Percentiles rank a stretch among this genome's conserved stretches.
Conservation (phyloP, 257 asterid genomes). For the Capsicum chinense region DNA sequence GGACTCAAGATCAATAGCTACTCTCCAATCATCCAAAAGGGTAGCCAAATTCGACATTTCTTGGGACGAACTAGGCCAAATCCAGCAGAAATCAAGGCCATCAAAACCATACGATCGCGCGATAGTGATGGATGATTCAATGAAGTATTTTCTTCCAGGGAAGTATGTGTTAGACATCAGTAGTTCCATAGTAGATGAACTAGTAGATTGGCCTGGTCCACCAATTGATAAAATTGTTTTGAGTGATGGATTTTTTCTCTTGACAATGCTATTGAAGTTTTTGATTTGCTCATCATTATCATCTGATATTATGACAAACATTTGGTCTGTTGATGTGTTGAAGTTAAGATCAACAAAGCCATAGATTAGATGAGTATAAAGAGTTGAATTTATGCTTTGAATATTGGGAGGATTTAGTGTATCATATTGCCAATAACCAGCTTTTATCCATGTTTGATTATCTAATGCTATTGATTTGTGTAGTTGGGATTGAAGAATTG, state of each 20-base stretch:
- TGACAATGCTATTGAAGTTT: not conserved
- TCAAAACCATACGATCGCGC: conserved; percentile 28
- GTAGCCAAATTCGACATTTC: conserved; percentile 19
- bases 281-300: not conserved
- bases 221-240: not conserved
- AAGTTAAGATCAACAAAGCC: not conserved
- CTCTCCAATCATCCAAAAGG: conserved; percentile 32
- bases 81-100: conserved; percentile 34
- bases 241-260: not conserved
- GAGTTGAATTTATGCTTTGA: not conserved
- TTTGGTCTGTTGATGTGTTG: not conserved
- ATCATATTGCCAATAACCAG: not conserved
- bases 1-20: conserved; percentile 27
- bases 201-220: not conserved
- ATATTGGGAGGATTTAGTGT: not conserved
- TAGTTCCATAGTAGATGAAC: not conserved
- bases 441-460: not conserved
- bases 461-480: not conserved
- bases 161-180: conserved; percentile 20
- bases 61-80: conserved; percentile 10
- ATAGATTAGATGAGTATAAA: not conserved
- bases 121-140: conserved; percentile 23
- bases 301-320: not conserved
- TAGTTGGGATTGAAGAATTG: not conserved
- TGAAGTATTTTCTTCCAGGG: conserved; percentile 29